Percentiles rank a stretch among this genome's conserved stretches.
phyloP scores from a whole-genome alignment of 139 green algal species.

The Picochlorum sp. region DNA sequence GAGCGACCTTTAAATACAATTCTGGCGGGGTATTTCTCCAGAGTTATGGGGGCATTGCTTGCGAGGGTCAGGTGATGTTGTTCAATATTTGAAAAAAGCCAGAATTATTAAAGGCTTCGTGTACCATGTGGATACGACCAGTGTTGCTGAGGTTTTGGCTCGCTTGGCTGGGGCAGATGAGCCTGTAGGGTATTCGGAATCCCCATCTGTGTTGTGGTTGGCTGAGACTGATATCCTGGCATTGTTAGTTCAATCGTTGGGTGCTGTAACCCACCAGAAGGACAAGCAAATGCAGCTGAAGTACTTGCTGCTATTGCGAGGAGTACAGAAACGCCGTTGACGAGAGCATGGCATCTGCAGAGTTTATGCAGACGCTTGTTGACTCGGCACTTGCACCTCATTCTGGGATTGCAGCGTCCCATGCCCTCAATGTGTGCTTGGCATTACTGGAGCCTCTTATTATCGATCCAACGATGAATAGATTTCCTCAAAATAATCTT shows the following conservation, averaged over 20 bases:
- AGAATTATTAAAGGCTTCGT: conserved; percentile 36
- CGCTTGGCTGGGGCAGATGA: conserved; percentile 79
- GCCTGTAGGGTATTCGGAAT: conserved; percentile 30
- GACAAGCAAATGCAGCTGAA: conserved; percentile 69
- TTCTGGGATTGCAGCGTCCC: conserved; percentile 12
- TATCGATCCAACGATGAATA: conserved; percentile 1
- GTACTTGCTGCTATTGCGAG: conserved; percentile 75
- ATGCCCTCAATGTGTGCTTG: conserved; percentile 71
- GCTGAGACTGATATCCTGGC: conserved; percentile 60
- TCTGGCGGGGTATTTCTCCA: conserved; percentile 86
- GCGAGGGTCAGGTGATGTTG: conserved; percentile 46
- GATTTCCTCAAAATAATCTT: conserved; percentile 11
- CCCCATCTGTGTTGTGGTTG: conserved; percentile 53
- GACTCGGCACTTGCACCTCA: conserved; percentile 19
- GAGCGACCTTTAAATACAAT: conserved; percentile 54
- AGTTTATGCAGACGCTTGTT: conserved; percentile 33
- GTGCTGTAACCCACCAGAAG: conserved; percentile 26
- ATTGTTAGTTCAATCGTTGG: conserved; percentile 54
- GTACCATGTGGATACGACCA: conserved; percentile 69
- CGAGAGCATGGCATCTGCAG: conserved; percentile 39
- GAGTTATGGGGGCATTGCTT: conserved; percentile 75
- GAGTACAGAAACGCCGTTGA: conserved; percentile 58
- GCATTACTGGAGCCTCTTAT: conserved; percentile 68
- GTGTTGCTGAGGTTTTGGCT: conserved; percentile 72
- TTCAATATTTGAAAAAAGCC: conserved; percentile 52